Conservation (phyloP, 495 filamentous ascomycete genomes). For the Lepraria neglecta region DNA sequence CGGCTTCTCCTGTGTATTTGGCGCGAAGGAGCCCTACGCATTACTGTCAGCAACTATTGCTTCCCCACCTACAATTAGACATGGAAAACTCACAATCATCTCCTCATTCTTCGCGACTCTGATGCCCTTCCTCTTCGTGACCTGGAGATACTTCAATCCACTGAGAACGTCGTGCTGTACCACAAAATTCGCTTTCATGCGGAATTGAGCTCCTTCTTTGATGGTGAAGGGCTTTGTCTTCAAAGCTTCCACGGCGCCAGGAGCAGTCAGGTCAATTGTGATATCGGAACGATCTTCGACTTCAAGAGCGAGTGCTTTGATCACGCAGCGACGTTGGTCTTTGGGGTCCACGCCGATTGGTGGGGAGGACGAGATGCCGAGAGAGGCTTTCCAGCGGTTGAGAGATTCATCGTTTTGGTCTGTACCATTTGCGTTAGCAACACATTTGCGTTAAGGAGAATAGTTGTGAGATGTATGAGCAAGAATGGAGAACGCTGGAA, state of each 20-base stretch:
- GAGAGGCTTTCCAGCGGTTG: conserved; percentile 92
- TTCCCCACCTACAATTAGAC: too few species aligned
- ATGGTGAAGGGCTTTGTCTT: conserved; percentile 90
- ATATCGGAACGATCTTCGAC: conserved; percentile 73
- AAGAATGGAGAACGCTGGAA: too few species aligned
- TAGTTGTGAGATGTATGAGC: too few species aligned
- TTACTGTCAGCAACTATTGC: background rate
- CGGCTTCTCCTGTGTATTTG: conserved; percentile 77
- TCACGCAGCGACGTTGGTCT: conserved; percentile 55
- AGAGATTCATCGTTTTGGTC: conserved; percentile 82
- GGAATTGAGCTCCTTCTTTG: conserved; percentile 89
- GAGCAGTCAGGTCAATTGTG: conserved; percentile 66
- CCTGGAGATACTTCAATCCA: conserved; percentile 90
- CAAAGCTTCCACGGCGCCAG: conserved; percentile 59
- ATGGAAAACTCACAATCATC: conserved; percentile 71
- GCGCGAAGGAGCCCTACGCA: conserved; percentile 72
- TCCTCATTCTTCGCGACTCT: conserved; percentile 83
- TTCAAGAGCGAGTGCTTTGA: conserved; percentile 79
- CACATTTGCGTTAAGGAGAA: too few species aligned
- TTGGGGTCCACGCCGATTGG: conserved; percentile 49
- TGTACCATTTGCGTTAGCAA: conserved; percentile 23
- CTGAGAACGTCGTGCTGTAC: conserved; percentile 93
- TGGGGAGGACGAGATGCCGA: conserved; percentile 66
- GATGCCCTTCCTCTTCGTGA: conserved; percentile 80
- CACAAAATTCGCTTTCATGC: conserved; percentile 86